phyloP scores from a whole-genome alignment of 2,329 filamentous ascomycete species.

The Diaporthe humulicola region DNA sequence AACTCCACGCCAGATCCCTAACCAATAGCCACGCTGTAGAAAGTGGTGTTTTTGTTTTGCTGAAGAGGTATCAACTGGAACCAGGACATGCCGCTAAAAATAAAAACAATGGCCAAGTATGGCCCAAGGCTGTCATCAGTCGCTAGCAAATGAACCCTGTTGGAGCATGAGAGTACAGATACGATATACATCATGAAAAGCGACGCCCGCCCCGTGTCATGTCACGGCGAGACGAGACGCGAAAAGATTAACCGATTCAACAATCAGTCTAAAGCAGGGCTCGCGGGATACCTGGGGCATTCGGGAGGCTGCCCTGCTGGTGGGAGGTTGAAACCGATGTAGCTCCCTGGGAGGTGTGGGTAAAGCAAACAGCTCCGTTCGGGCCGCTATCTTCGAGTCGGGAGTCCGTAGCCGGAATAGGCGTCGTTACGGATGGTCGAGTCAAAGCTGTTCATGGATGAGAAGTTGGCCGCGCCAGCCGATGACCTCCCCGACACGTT shows the following conservation, averaged over 20 bases:
- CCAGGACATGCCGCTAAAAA: constrained; percentile 8
- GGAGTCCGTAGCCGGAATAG: constrained; percentile 41
- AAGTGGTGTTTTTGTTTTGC: neutral
- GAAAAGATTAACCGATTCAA: too few species aligned
- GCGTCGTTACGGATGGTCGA: constrained; percentile 40
- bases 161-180: constrained; percentile 23
- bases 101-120: constrained; percentile 10
- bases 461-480: constrained; percentile 43
- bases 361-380: neutral
- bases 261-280: neutral
- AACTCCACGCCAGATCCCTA: constrained; percentile 24
- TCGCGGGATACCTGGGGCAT: neutral
- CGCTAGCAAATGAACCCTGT: constrained; percentile 17
- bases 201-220: neutral
- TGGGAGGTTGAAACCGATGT: neutral
- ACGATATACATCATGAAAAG: constrained; percentile 9
- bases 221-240: neutral
- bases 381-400: constrained; percentile 43
- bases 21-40: constrained; percentile 8
- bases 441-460: constrained; percentile 46
- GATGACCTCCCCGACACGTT: constrained; percentile 45
- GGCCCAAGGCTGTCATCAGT: constrained; percentile 1
- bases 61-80: constrained; percentile 22
- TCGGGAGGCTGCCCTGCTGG: neutral
- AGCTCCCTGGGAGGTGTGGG: neutral